phyloP scores from a whole-genome alignment of 1,284 basidiomycete genomes.

The Irpex rosettiformis region DNA sequence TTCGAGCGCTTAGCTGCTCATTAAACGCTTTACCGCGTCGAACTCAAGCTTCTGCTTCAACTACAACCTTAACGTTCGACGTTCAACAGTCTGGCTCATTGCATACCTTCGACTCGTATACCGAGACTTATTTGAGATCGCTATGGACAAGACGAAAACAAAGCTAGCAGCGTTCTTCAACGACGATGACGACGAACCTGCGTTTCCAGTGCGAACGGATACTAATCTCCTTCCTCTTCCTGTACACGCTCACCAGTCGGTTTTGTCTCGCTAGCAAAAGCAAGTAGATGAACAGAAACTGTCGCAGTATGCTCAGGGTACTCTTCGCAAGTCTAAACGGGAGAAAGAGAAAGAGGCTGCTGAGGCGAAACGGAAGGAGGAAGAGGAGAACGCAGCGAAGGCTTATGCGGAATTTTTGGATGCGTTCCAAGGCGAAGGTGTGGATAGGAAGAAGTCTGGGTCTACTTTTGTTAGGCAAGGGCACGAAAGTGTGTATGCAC shows the following conservation, averaged over 20 bases:
- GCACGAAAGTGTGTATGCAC: constrained; percentile 48
- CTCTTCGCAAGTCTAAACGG: constrained; percentile 68
- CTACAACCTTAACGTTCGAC: neutral
- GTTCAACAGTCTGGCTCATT: neutral
- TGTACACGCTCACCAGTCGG: constrained; percentile 54
- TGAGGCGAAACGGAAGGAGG: constrained; percentile 80
- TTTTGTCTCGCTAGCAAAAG: constrained; percentile 58
- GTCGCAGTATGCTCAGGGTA: constrained; percentile 72
- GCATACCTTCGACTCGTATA: neutral
- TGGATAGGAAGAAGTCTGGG: constrained; percentile 46
- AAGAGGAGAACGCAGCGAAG: constrained; percentile 75
- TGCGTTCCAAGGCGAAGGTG: constrained; percentile 76
- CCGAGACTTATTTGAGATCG: neutral
- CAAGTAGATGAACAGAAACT: constrained; percentile 74
- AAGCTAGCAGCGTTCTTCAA: constrained; percentile 78
- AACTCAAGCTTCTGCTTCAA: neutral
- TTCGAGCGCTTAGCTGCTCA: no score
- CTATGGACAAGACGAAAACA: constrained; percentile 76
- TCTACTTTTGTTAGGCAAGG: constrained; percentile 75
- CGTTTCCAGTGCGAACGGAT: constrained; percentile 82
- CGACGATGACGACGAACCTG: constrained; percentile 75
- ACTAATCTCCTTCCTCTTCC: constrained; percentile 49
- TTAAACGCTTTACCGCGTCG: neutral
- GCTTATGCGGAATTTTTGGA: constrained; percentile 87
- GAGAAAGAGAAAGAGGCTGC: constrained; percentile 90